phyloP scores from a whole-genome alignment of 2,329 filamentous ascomycete species.

The Pyrenochaeta sp. region DNA sequence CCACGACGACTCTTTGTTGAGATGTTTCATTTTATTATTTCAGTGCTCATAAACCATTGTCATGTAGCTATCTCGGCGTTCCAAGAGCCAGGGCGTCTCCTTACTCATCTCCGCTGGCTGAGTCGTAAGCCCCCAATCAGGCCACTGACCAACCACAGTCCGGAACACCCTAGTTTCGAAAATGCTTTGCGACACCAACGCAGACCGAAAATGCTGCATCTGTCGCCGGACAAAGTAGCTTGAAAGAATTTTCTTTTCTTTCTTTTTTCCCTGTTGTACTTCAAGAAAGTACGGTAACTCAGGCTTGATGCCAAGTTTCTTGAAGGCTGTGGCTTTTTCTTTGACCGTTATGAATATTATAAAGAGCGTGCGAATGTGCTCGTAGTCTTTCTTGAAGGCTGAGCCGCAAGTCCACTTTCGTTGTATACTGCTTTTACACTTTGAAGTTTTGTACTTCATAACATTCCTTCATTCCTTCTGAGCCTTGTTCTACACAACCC shows the following conservation, averaged over 20 bases:
- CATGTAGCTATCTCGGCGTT: not conserved
- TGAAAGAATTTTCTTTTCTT: constrained; percentile 3
- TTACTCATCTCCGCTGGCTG: constrained; percentile 1
- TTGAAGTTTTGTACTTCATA: not conserved
- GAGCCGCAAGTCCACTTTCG: not conserved
- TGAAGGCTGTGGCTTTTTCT: not conserved
- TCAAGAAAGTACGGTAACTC: not conserved
- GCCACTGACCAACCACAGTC: constrained; percentile 14
- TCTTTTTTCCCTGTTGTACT: not conserved
- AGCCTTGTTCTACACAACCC: not conserved
- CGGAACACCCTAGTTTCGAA: constrained; percentile 1
- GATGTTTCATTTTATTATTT: not conserved
- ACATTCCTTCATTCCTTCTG: not conserved
- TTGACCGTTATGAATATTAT: not conserved
- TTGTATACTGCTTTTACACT: not conserved
- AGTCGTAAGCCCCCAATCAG: not conserved
- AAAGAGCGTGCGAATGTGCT: constrained; percentile 1
- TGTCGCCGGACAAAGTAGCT: constrained; percentile 7
- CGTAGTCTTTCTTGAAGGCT: not conserved
- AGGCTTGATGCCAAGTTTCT: not conserved
- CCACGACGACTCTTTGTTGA: not conserved
- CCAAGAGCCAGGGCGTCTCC: not conserved
- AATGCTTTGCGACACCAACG: constrained; percentile 6
- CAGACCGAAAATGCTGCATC: constrained; percentile 13
- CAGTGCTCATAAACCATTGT: not conserved